Percentiles rank a stretch among this genome's conserved stretches.
Conservation (phyloP, 148 eudicot species). For the Arctostaphylos glauca region DNA sequence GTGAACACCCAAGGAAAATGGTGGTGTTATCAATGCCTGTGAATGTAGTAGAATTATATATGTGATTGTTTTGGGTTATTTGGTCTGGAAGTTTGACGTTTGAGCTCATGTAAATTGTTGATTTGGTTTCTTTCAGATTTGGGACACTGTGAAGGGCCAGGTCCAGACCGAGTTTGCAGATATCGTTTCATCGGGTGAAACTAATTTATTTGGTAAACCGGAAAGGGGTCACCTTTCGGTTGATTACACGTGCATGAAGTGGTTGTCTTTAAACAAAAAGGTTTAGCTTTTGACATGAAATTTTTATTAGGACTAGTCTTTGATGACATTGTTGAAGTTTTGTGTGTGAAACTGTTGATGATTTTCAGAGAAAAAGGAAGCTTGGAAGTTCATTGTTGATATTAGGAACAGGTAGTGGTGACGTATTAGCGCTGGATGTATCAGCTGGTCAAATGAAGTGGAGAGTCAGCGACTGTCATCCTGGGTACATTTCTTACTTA, state of each 20-base stretch:
- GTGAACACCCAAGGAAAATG: too few relatives aligned
- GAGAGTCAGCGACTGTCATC: conserved; percentile 88
- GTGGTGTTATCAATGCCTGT: neutral
- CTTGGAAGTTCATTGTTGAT: conserved; percentile 61
- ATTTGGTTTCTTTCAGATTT: conserved; percentile 53
- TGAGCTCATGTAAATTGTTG: conserved; percentile 4
- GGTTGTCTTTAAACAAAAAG: conserved; percentile 73
- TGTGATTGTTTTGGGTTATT: neutral
- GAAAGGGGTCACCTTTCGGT: conserved; percentile 82
- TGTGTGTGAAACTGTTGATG: conserved; percentile 9
- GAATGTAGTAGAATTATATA: too few relatives aligned
- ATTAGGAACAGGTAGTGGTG: conserved; percentile 93
- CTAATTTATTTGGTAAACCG: conserved; percentile 47
- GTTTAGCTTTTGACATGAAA: conserved; percentile 26
- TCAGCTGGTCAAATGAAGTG: conserved; percentile 85
- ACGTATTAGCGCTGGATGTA: conserved; percentile 79
- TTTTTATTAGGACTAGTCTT: neutral
- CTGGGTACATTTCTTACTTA: conserved; percentile 61
- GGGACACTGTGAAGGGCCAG: conserved; percentile 85
- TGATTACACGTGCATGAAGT: conserved; percentile 96
- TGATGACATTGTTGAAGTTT: neutral
- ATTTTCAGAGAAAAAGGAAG: conserved; percentile 78
- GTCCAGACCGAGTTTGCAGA: conserved; percentile 75
- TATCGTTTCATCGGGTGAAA: conserved; percentile 38
- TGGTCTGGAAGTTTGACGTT: neutral